Evolutionary conservation across 2,329 filamentous ascomycete genomes (phyloP).

Genomic region (Monosporascus sp.): DNA sequence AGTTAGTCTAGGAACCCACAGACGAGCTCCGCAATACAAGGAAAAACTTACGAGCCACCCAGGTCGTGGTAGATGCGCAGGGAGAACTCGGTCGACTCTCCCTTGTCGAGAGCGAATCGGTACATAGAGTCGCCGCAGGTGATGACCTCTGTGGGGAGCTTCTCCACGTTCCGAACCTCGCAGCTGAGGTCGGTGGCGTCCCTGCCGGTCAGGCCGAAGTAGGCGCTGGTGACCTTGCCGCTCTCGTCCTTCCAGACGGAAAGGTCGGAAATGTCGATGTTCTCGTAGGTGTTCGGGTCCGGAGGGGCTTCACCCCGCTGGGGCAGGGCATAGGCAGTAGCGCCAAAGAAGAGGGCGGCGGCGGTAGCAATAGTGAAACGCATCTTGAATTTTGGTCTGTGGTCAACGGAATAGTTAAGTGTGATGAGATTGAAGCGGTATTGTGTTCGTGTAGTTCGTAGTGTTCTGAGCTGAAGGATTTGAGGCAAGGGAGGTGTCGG

Average conservation of each 20-base stretch:
- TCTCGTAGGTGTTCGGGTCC: no score
- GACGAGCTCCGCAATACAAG: no score
- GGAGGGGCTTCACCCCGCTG: no score
- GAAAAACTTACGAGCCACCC: neutral
- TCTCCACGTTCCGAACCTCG: slow-evolving; percentile 1
- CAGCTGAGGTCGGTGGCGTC: neutral
- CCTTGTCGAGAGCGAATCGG: slow-evolving; percentile 17
- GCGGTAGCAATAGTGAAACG: slow-evolving; percentile 9
- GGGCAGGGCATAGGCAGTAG: neutral
- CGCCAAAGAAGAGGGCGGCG: slow-evolving; percentile 13
- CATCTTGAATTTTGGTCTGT: slow-evolving; percentile 7
- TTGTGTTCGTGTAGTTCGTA: no score
- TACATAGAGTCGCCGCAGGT: slow-evolving; percentile 20
- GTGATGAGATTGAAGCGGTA: no score
- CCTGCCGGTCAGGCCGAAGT: slow-evolving; percentile 2
- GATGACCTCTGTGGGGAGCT: slow-evolving; percentile 11
- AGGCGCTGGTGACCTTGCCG: slow-evolving; percentile 14
- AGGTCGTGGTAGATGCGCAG: neutral
- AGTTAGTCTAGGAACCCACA: no score
- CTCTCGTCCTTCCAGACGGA: slow-evolving; percentile 11
- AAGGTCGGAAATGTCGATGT: neutral
- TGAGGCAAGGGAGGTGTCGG: no score
- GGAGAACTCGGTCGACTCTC: neutral
- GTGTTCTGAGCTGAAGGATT: no score
- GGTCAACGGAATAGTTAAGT: no score